phyloP scores from a whole-genome alignment of 768 basidiomycete species.

The Pisolithus albus region DNA sequence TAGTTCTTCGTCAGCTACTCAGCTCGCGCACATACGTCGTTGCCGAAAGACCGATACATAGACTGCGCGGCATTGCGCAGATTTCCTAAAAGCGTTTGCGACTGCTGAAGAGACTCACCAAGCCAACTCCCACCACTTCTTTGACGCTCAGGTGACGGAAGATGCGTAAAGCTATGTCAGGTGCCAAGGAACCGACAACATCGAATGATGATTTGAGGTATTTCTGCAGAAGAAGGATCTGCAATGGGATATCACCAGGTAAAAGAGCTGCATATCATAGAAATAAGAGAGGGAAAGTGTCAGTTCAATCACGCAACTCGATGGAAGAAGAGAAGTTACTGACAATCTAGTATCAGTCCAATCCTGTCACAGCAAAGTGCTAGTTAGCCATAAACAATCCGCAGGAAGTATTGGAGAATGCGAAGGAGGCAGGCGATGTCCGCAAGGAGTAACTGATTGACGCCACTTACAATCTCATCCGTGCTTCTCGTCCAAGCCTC shows the following conservation, averaged over 20 bases:
- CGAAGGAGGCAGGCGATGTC: no score
- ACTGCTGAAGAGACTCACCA: conserved; percentile 18
- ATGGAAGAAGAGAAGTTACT: conserved; percentile 1
- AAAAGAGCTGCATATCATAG: conserved; percentile 48
- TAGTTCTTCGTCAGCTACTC: conserved; percentile 1
- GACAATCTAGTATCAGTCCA: conserved; percentile 24
- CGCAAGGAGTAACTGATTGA: neutral
- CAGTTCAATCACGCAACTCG: neutral
- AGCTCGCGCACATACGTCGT: neutral
- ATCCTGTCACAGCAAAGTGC: conserved; percentile 12
- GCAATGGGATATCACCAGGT: conserved; percentile 79
- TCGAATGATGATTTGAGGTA: conserved; percentile 81
- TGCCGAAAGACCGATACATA: neutral
- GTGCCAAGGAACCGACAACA: conserved; percentile 64
- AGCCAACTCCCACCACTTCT: conserved; percentile 50
- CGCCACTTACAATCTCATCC: conserved; percentile 63
- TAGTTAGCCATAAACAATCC: no score
- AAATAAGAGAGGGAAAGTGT: conserved; percentile 4
- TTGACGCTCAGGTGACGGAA: conserved; percentile 51
- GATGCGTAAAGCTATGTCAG: conserved; percentile 57
- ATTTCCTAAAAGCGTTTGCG: neutral
- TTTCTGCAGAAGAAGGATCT: conserved; percentile 79
- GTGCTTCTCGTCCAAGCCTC: conserved; percentile 54
- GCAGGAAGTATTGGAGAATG: no score
- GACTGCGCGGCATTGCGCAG: no score